phyloP scores from a whole-genome alignment of 1,284 basidiomycete species.

The Mycena citricolor region DNA sequence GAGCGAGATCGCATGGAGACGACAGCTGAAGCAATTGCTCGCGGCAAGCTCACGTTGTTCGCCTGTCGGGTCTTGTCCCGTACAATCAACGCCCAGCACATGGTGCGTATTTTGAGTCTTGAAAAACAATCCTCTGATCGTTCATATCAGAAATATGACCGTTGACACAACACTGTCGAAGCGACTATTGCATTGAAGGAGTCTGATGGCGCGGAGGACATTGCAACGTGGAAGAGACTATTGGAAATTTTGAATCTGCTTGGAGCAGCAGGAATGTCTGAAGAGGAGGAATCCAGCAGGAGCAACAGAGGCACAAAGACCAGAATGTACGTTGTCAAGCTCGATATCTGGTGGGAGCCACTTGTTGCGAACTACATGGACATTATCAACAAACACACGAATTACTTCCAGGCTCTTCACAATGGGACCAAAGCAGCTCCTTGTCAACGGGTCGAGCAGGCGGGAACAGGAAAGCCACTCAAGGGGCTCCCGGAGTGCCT shows the following conservation, averaged over 20 bases:
- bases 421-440: background rate
- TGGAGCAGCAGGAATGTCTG: background rate
- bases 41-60: background rate
- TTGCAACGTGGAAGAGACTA: background rate
- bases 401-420: background rate
- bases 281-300: background rate
- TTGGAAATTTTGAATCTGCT: background rate
- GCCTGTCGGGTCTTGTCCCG: background rate
- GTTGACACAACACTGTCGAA: no score
- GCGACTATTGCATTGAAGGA: no score
- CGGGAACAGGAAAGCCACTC: constrained; percentile 7
- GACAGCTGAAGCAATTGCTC: background rate
- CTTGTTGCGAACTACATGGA: background rate
- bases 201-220: background rate
- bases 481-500: constrained; percentile 17
- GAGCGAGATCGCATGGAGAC: background rate
- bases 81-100: no score
- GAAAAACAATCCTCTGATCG: no score
- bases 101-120: no score
- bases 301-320: background rate
- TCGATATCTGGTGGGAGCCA: background rate
- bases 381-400: background rate
- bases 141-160: no score
- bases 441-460: background rate
- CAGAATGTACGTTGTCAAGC: background rate